Conservation (phyloP, 108 stramenopile genomes). For the Nitzschia sp. region DNA sequence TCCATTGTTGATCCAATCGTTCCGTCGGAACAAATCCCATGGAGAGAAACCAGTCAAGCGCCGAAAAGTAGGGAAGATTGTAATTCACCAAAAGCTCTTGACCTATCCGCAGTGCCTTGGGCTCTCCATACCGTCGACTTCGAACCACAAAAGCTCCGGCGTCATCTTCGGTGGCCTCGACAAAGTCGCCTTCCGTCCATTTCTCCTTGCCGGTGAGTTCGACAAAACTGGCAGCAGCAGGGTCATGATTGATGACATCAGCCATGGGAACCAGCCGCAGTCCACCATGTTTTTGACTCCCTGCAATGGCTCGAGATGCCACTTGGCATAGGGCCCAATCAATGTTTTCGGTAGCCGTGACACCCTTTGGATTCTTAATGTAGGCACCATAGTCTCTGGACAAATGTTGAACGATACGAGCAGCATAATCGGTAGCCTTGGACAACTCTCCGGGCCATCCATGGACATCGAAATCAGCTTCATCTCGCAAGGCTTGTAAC, state of each 20-base stretch:
- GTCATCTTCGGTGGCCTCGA: slow-evolving; percentile 55
- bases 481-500: slow-evolving; percentile 59
- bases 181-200: slow-evolving; percentile 43
- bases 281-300: slow-evolving; percentile 52
- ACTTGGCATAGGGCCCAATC: slow-evolving; percentile 86
- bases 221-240: slow-evolving; percentile 64
- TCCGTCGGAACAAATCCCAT: slow-evolving; percentile 84
- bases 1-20: slow-evolving; percentile 53
- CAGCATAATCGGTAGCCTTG: slow-evolving; percentile 61
- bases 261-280: slow-evolving; percentile 73
- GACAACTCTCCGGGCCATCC: slow-evolving; percentile 74
- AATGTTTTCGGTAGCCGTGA: slow-evolving; percentile 40
- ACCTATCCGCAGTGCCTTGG: slow-evolving; percentile 60
- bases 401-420: slow-evolving; percentile 48
- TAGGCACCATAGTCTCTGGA: slow-evolving; percentile 42
- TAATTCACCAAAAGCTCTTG: slow-evolving; percentile 83
- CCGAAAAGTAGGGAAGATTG: slow-evolving; percentile 79
- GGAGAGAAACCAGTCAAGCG: slow-evolving; percentile 84
- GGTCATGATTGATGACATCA: slow-evolving; percentile 85
- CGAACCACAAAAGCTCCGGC: slow-evolving; percentile 76
- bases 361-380: slow-evolving; percentile 41
- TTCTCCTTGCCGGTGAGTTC: slow-evolving; percentile 68
- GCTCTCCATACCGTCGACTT: slow-evolving; percentile 59
- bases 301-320: slow-evolving; percentile 69
- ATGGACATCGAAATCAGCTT: slow-evolving; percentile 66